Percentiles rank a stretch among this genome's conserved stretches.
Conservation (phyloP, 768 basidiomycete genomes). For the Pisolithus marmoratus region DNA sequence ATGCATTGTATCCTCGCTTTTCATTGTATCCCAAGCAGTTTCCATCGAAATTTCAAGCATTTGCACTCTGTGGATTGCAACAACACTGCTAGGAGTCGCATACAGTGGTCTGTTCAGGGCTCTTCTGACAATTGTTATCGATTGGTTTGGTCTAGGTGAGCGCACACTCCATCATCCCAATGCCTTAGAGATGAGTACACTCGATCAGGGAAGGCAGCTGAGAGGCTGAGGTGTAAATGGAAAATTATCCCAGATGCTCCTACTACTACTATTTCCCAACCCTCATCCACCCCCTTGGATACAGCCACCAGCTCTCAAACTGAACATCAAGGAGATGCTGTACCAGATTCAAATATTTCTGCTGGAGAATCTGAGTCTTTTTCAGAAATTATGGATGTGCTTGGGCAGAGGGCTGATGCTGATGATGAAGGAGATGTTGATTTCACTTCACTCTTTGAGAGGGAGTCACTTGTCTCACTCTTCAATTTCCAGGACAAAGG, state of each 20-base stretch:
- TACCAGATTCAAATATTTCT: too few relatives aligned
- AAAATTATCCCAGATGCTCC: background rate
- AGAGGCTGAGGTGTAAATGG: background rate
- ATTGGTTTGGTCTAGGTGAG: too few relatives aligned
- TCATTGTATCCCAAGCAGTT: constrained; percentile 67
- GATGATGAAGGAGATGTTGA: background rate
- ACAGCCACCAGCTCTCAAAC: background rate
- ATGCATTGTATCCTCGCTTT: constrained; percentile 57
- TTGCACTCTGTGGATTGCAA: constrained; percentile 53
- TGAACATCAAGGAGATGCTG: too few relatives aligned
- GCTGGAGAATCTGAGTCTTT: too few relatives aligned
- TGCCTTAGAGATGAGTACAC: background rate
- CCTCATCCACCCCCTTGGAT: background rate
- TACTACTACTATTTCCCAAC: background rate
- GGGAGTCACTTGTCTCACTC: background rate
- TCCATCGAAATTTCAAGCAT: constrained; percentile 52
- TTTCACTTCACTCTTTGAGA: background rate
- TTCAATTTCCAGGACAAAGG: background rate
- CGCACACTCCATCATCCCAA: too few relatives aligned
- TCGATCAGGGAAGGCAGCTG: too few relatives aligned
- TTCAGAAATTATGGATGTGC: background rate
- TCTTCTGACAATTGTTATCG: too few relatives aligned
- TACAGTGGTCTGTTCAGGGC: constrained; percentile 41
- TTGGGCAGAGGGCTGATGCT: background rate
- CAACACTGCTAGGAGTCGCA: constrained; percentile 34